phyloP scores from a whole-genome alignment of 495 filamentous ascomycete species.

The Penicillium angulare region DNA sequence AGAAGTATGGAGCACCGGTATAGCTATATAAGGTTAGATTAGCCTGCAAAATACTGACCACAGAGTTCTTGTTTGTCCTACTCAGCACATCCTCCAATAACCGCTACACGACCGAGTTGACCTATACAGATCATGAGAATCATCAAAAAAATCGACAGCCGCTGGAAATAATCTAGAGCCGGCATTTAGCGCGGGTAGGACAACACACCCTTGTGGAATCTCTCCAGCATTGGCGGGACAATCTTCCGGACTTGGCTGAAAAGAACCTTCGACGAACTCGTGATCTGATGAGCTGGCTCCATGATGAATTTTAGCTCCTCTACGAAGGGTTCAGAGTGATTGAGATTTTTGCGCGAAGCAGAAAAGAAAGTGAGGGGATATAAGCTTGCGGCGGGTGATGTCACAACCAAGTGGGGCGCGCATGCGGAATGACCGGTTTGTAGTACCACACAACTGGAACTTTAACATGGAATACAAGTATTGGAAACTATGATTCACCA shows the following conservation, averaged over 20 bases:
- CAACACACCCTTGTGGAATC: constrained; percentile 86
- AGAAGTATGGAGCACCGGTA: constrained; percentile 96
- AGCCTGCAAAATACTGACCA: neutral
- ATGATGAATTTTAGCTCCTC: constrained; percentile 22
- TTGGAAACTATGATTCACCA: too few species aligned
- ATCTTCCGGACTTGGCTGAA: constrained; percentile 83
- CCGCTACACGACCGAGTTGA: constrained; percentile 86
- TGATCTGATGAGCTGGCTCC: constrained; percentile 49
- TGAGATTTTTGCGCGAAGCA: too few species aligned
- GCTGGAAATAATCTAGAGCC: neutral
- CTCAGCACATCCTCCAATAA: constrained; percentile 93
- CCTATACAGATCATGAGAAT: constrained; percentile 54
- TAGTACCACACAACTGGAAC: too few species aligned
- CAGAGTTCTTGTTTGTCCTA: constrained; percentile 23
- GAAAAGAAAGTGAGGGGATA: too few species aligned
- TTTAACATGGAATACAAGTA: too few species aligned
- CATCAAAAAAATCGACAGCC: neutral
- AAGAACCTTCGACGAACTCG: constrained; percentile 64
- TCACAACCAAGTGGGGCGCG: too few species aligned
- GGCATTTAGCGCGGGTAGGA: neutral
- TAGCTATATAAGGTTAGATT: constrained; percentile 54
- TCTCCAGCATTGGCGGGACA: constrained; percentile 91
- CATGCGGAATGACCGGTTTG: too few species aligned
- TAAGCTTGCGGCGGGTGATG: too few species aligned
- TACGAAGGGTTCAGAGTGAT: too few species aligned